These are phyloP conservation scores for Magnaporthiopsis rhizophila DNA, from an alignment of 2,329 filamentous ascomycete species.

Conservation along the genomic window DNA sequence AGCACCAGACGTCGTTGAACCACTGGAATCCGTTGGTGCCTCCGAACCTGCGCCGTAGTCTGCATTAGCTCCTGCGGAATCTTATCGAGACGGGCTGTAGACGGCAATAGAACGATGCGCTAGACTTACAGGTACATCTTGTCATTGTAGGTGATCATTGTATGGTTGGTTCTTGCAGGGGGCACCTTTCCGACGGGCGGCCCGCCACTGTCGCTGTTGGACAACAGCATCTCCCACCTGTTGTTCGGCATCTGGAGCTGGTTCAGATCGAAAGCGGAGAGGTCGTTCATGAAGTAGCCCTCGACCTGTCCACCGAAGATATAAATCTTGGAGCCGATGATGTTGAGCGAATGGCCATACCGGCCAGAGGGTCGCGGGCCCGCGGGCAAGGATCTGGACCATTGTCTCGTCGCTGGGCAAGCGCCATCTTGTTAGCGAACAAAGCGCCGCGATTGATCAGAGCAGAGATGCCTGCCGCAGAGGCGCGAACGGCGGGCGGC, in stretches of 20 bases:
- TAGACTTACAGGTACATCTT: conserved; percentile 81
- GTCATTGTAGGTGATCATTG: conserved; percentile 84
- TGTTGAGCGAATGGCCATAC: conserved; percentile 94
- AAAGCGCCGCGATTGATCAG: neutral
- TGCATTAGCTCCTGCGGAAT: neutral
- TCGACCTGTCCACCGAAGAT: conserved; percentile 97
- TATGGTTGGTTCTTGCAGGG: conserved; percentile 89
- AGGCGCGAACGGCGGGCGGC: too few species aligned
- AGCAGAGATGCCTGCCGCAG: neutral
- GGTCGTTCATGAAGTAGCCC: conserved; percentile 95
- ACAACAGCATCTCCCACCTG: conserved; percentile 87
- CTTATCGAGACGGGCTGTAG: conserved; percentile 7
- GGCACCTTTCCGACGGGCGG: conserved; percentile 60
- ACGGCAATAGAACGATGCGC: neutral
- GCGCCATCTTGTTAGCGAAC: conserved; percentile 7
- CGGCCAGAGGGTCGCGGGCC: conserved; percentile 80
- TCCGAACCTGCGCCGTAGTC: conserved; percentile 63
- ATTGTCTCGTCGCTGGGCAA: conserved; percentile 83
- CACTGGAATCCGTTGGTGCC: conserved; percentile 92
- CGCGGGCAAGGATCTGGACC: conserved; percentile 87
- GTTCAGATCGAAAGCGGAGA: conserved; percentile 92
- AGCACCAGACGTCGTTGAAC: conserved; percentile 99
- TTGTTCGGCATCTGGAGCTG: conserved; percentile 86
- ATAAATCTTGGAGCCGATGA: conserved; percentile 92
- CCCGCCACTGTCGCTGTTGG: conserved; percentile 58